Percentiles rank a stretch among this genome's conserved stretches.
Evolutionary conservation across 176 grass and related monocot species (phyloP).

Genomic region (Oryza rufipogon): DNA sequence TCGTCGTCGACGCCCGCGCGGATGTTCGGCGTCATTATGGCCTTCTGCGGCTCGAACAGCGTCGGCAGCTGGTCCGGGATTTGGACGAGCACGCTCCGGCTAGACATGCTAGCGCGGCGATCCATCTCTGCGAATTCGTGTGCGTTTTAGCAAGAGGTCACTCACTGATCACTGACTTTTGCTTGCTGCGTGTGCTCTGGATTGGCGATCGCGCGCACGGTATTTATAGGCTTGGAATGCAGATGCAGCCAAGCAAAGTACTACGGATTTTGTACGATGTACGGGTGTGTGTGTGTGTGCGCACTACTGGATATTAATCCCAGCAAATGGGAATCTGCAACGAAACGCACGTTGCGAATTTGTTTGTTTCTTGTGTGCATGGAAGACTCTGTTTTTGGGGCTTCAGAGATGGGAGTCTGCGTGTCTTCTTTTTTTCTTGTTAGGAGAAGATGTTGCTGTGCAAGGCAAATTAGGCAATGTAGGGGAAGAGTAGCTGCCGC

Average conservation of each 20-base stretch:
- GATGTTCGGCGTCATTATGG: conserved; percentile 25
- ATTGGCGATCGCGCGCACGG: background rate
- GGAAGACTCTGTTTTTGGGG: background rate
- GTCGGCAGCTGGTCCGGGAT: conserved; percentile 51
- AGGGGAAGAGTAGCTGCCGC: background rate
- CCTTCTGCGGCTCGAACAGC: conserved; percentile 58
- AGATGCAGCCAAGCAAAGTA: background rate
- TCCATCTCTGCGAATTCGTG: conserved; percentile 8
- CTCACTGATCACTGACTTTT: background rate
- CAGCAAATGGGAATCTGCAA: background rate
- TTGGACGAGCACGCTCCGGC: conserved; percentile 32
- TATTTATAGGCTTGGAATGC: conserved; percentile 36
- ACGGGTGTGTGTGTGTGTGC: background rate
- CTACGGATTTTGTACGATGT: background rate
- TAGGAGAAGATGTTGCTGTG: background rate
- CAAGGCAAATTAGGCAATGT: background rate
- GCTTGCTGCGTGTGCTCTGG: background rate
- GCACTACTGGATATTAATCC: background rate
- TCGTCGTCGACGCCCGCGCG: background rate
- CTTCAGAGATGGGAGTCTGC: background rate
- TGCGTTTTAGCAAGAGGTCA: background rate
- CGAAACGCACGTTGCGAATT: background rate
- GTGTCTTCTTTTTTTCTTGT: conserved; percentile 27
- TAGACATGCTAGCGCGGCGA: conserved; percentile 20
- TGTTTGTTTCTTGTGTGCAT: conserved; percentile 6